Percentiles rank a stretch among this genome's conserved stretches.
These are phyloP conservation scores for Ocimum tenuiflorum DNA, from an alignment of 257 asterid species.

Conservation along the genomic window DNA sequence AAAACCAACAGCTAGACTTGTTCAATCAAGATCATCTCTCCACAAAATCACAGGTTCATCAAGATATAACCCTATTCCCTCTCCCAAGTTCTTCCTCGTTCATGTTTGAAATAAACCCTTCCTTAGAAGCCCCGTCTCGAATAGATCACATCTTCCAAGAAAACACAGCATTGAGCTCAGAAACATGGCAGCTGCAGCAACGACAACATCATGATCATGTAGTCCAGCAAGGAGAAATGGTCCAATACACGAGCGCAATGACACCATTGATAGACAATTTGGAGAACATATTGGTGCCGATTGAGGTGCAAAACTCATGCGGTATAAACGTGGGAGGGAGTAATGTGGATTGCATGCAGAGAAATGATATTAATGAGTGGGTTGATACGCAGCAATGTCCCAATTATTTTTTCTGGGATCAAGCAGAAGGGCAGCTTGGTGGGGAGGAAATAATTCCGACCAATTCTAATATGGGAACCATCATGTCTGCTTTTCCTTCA, in stretches of 20 bases:
- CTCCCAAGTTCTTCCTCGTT: slow-evolving; percentile 44
- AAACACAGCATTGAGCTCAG: slow-evolving; percentile 11
- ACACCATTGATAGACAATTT: slow-evolving; percentile 43
- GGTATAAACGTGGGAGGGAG: slow-evolving; percentile 25
- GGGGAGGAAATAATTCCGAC: slow-evolving; percentile 40
- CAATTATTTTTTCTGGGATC: slow-evolving; percentile 69
- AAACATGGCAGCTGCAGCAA: slow-evolving; percentile 40
- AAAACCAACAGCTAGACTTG: slow-evolving; percentile 30
- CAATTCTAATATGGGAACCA: slow-evolving; percentile 35
- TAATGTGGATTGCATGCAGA: slow-evolving; percentile 42
- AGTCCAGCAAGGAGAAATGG: slow-evolving; percentile 19
- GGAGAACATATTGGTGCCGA: slow-evolving; percentile 33
- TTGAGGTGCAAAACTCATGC: slow-evolving; percentile 34
- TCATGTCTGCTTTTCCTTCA: slow-evolving; percentile 57
- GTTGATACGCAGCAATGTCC: slow-evolving; percentile 50
- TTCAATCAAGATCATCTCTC: slow-evolving; percentile 36
- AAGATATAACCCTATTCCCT: slow-evolving; percentile 32
- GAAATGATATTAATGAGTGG: slow-evolving; percentile 53
- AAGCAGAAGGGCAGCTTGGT: slow-evolving; percentile 39
- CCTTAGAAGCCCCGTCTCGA: slow-evolving; percentile 20
- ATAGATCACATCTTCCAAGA: slow-evolving; percentile 42
- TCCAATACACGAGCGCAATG: slow-evolving; percentile 27
- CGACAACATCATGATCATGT: slow-evolving; percentile 19
- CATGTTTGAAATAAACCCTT: slow-evolving; percentile 44
- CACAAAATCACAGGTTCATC: slow-evolving; percentile 31